Evolutionary conservation across 768 basidiomycete genomes (phyloP).

Genomic region (Filobasidium floriforme): DNA sequence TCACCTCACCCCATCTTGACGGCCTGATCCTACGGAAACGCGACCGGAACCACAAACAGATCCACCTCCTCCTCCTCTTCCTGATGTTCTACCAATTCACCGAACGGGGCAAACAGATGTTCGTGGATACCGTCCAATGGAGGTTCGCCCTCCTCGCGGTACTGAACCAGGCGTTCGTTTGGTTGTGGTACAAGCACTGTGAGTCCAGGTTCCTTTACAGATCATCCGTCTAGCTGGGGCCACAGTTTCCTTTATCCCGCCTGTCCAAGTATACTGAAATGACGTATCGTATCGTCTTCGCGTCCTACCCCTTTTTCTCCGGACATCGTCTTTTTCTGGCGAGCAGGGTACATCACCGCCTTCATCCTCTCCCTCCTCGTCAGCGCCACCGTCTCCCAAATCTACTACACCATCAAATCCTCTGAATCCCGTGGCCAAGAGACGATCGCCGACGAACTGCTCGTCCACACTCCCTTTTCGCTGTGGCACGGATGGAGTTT

Average conservation of each 20-base stretch:
- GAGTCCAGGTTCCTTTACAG: not conserved
- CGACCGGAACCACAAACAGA: too few species aligned
- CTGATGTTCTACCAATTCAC: slow-evolving; percentile 59
- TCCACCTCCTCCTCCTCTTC: slow-evolving; percentile 83
- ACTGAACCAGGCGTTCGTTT: slow-evolving; percentile 82
- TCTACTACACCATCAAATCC: slow-evolving; percentile 92
- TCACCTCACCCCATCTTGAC: not conserved
- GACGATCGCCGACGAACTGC: slow-evolving; percentile 66
- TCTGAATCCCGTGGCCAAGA: slow-evolving; percentile 55
- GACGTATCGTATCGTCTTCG: too few species aligned
- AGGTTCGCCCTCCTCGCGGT: slow-evolving; percentile 79
- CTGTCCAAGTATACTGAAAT: too few species aligned
- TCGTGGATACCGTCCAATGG: slow-evolving; percentile 85
- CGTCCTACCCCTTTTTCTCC: too few species aligned
- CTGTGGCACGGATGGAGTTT: slow-evolving; percentile 69
- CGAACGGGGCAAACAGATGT: slow-evolving; percentile 58
- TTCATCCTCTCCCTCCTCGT: slow-evolving; percentile 85
- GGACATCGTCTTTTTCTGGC: not conserved
- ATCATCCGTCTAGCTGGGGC: not conserved
- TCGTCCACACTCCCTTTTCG: slow-evolving; percentile 91
- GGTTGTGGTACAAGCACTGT: slow-evolving; percentile 76
- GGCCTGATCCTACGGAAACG: slow-evolving; percentile 34
- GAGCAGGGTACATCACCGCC: slow-evolving; percentile 51
- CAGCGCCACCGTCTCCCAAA: slow-evolving; percentile 70
- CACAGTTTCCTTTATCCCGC: too few species aligned